These are phyloP conservation scores for Lichtheimia corymbifera DNA, from an alignment of 371 early-diverging fungal species.

Conservation along the genomic window DNA sequence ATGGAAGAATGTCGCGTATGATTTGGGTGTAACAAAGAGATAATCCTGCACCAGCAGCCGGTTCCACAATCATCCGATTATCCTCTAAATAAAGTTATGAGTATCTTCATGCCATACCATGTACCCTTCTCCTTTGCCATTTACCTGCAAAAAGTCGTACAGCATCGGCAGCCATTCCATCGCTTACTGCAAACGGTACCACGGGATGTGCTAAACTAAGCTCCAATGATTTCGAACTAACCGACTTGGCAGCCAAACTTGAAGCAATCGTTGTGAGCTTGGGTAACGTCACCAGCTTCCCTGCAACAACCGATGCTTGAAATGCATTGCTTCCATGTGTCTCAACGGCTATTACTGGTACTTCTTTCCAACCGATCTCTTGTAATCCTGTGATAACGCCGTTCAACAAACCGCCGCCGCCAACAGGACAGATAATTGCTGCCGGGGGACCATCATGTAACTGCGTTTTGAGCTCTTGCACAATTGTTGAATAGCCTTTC, in stretches of 20 bases:
- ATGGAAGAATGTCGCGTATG: slow-evolving; percentile 55
- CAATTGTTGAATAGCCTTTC: slow-evolving; percentile 65
- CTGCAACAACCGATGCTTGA: slow-evolving; percentile 65
- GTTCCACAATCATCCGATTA: slow-evolving; percentile 57
- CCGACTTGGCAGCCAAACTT: slow-evolving; percentile 51
- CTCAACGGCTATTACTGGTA: slow-evolving; percentile 73
- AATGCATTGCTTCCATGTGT: slow-evolving; percentile 76
- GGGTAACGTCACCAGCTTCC: slow-evolving; percentile 53
- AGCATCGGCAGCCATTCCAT: slow-evolving; percentile 61
- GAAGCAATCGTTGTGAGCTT: slow-evolving; percentile 59
- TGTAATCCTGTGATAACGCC: slow-evolving; percentile 68
- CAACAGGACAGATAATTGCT: slow-evolving; percentile 69
- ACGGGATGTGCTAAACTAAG: slow-evolving; percentile 61
- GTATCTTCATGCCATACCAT: not conserved
- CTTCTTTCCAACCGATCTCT: slow-evolving; percentile 61
- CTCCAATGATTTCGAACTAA: slow-evolving; percentile 58
- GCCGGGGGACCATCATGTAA: slow-evolving; percentile 59
- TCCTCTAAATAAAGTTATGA: slow-evolving; percentile 39
- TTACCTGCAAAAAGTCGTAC: slow-evolving; percentile 59
- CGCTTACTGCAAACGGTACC: slow-evolving; percentile 62
- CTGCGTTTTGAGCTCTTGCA: slow-evolving; percentile 67
- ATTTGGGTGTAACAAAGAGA: slow-evolving; percentile 57
- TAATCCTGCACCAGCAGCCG: slow-evolving; percentile 61
- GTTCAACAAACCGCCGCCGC: slow-evolving; percentile 73
- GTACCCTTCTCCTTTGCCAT: not conserved